Percentiles rank a stretch among this genome's conserved stretches.
Conservation (phyloP, 2,329 filamentous ascomycete genomes). For the Nigrospora sphaerica region DNA sequence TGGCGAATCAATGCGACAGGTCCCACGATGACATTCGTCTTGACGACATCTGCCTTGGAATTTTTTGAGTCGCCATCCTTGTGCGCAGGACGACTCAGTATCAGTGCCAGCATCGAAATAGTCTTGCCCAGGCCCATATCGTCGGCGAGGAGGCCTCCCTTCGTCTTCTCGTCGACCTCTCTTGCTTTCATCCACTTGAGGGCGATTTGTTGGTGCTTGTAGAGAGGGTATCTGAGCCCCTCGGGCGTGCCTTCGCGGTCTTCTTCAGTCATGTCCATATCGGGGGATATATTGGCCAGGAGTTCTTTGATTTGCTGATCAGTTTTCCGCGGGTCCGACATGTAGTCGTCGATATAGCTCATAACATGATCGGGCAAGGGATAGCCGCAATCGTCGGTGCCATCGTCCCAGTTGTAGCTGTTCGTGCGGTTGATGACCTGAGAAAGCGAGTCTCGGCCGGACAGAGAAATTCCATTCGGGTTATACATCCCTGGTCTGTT, state of each 20-base stretch:
- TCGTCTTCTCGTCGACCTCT: conserved; percentile 65
- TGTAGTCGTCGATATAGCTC: conserved; percentile 25
- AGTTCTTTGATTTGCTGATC: conserved; percentile 44
- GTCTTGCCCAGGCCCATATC: conserved; percentile 85
- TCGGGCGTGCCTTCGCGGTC: conserved; percentile 63
- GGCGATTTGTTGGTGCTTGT: conserved; percentile 76
- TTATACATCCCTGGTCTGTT: conserved; percentile 2
- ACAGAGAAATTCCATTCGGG: conserved; percentile 5
- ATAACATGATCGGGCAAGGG: conserved; percentile 24
- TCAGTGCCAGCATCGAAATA: conserved; percentile 73
- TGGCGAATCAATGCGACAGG: conserved; percentile 18
- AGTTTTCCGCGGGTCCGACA: conserved; percentile 30
- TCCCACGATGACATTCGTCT: conserved; percentile 10
- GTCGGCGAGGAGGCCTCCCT: conserved; percentile 70
- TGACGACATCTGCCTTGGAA: not conserved
- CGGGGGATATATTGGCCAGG: conserved; percentile 66
- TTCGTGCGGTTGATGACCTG: conserved; percentile 31
- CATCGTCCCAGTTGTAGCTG: conserved; percentile 26
- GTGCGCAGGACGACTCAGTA: conserved; percentile 37
- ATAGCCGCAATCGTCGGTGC: conserved; percentile 28
- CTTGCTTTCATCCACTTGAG: conserved; percentile 70
- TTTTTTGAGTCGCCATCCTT: not conserved
- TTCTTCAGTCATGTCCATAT: conserved; percentile 55
- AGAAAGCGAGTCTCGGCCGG: conserved; percentile 12
- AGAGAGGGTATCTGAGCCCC: conserved; percentile 60